Evolutionary conservation across 2,329 filamentous ascomycete genomes (phyloP).

Genomic region (Eutypella sp.): DNA sequence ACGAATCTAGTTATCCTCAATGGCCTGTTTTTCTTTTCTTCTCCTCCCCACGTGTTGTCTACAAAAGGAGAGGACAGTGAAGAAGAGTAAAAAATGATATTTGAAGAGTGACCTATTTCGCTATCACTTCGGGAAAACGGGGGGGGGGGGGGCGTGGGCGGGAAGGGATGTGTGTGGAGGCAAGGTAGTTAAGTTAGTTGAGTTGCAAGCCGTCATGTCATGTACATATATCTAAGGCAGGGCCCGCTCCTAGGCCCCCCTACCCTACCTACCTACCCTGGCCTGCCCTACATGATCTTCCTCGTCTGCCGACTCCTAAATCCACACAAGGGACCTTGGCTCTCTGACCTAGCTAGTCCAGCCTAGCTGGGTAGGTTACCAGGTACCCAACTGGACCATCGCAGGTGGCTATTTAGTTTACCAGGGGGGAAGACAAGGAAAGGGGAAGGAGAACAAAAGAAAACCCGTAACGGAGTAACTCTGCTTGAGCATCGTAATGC

Average conservation of each 20-base stretch:
- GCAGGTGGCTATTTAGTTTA: too few relatives aligned
- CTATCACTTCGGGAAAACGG: background rate
- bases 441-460: too few relatives aligned
- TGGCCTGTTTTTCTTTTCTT: too few relatives aligned
- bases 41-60: background rate
- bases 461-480: background rate
- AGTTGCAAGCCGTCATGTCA: conserved; percentile 1
- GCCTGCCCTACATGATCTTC: conserved; percentile 2
- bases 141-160: background rate
- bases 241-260: conserved; percentile 5
- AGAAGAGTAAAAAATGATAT: too few relatives aligned
- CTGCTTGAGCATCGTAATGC: background rate
- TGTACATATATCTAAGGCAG: conserved; percentile 5
- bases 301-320: conserved; percentile 2
- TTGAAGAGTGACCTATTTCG: background rate
- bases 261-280: too few relatives aligned
- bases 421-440: too few relatives aligned
- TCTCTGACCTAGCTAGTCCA: background rate
- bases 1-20: too few relatives aligned
- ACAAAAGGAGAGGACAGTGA: too few relatives aligned
- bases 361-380: background rate
- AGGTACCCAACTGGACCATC: too few relatives aligned
- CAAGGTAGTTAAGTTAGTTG: too few relatives aligned
- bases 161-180: background rate
- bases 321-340: background rate